A percentile compares a stretch with the other conserved stretches of the same genome.
Evolutionary conservation across 225 moss, liverwort and hornwort genomes (phyloP).

Genomic region (Bryum argenteum): DNA sequence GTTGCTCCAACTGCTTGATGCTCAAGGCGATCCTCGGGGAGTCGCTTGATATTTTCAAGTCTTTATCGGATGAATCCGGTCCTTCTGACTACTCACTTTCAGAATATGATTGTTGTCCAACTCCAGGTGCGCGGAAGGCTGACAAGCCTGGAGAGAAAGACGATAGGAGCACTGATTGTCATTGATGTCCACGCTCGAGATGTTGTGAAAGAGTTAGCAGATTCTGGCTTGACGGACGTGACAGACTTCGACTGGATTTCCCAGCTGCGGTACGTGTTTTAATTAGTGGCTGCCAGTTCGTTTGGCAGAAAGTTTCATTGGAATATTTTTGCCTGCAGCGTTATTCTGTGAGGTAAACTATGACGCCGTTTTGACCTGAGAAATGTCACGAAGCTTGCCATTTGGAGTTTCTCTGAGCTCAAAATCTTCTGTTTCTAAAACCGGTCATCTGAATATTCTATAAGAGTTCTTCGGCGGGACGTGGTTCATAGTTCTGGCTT

Average conservation of each 20-base stretch:
- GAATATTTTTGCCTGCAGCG: background rate
- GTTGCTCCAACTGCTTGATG: background rate
- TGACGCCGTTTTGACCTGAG: conserved; percentile 1
- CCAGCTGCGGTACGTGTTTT: conserved; percentile 57
- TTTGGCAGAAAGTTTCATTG: background rate
- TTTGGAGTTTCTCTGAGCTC: background rate
- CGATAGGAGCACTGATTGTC: conserved; percentile 69
- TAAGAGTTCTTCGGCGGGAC: background rate
- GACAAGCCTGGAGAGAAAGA: conserved; percentile 66
- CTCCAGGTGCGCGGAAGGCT: conserved; percentile 65
- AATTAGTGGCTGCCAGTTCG: background rate
- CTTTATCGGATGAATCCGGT: background rate
- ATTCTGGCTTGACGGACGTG: conserved; percentile 55
- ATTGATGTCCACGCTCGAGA: conserved; percentile 80
- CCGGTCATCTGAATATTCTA: background rate
- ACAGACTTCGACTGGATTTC: conserved; percentile 77
- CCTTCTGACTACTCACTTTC: background rate
- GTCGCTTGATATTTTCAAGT: conserved; percentile 5
- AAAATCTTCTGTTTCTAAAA: conserved; percentile 2
- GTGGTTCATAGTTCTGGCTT: conserved; percentile 1
- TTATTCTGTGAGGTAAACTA: background rate
- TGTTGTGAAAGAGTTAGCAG: conserved; percentile 62
- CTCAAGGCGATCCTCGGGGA: background rate
- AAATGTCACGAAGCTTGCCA: background rate
- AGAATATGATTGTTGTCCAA: conserved; percentile 3